Evolutionary conservation across 768 basidiomycete species (phyloP), one percentile per base, ranked within the genome.

Genomic region (Chlorophyllum brunneum): DNA sequence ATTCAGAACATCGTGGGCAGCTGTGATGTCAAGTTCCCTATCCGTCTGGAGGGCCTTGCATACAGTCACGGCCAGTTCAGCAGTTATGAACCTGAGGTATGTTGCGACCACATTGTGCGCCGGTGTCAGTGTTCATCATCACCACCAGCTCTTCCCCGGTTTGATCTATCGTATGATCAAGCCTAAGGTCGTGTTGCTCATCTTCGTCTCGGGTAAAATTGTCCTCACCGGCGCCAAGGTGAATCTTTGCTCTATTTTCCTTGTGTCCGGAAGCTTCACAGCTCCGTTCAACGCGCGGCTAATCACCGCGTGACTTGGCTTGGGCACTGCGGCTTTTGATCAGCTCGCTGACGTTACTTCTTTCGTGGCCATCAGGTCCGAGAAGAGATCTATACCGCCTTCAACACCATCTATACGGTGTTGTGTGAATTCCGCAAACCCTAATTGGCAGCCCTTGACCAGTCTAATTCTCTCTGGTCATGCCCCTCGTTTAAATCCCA

Each of bases 131-230:
- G 22, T 45, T 48, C 43, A 54, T 63, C 31, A 59, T 48, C 31
- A 26, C 18, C 22, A 15, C 13, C 52, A 98, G 95, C 74, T 98
- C 51, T 98, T 99, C 86, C 95, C 97, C 48, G 95, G 97, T 63
- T 80, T 99, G 39, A 98, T 99, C 67, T 98, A 99, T 65, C 90
- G 95, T 61, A 98, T 98, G 97, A 89, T 98, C 73, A 97, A 98
- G 70, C 97, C 97, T 5, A 99, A 99, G 73, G 97, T 99, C 58
- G 97, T 99, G 34, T 75, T 99, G 36, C 79, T 99, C 46, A 98
- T 99, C 63, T 99, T 99, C 72, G 97, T 98, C 10, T 98, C 95
- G 22, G 97, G 97, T 27, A 99, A 98, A 78, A 98, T 98, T 61
- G 97, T 99, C 52, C 73, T 99, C 66, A 98, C 97, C 23, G 97